Evolutionary conservation across 2,329 filamentous ascomycete species (phyloP).

Genomic region (Colletotrichum incanum): DNA sequence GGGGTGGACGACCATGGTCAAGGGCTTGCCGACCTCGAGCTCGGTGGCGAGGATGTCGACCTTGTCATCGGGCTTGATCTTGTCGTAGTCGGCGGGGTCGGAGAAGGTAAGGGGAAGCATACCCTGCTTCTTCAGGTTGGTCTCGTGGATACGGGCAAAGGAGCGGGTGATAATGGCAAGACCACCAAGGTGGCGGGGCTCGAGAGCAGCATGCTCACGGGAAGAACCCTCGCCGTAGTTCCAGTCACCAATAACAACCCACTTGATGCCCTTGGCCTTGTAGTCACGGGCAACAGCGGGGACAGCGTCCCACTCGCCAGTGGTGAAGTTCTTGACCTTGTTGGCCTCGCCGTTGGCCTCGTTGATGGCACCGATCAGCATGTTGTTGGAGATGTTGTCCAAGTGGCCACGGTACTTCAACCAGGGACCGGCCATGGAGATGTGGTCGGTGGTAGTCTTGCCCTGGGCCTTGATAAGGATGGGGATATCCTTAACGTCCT

Average conservation of each 20-base stretch:
- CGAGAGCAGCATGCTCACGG: conserved; percentile 97
- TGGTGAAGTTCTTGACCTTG: conserved; percentile 94
- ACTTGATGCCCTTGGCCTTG: conserved; percentile 96
- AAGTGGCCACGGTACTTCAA: conserved; percentile 99
- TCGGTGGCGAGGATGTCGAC: conserved; percentile 91
- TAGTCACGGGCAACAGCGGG: conserved; percentile 97
- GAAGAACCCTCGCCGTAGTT: conserved; percentile 99
- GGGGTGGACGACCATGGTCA: conserved; percentile 93
- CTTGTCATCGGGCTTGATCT: conserved; percentile 93
- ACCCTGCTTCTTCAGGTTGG: conserved; percentile 99
- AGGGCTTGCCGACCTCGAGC: conserved; percentile 91
- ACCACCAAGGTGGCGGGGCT: conserved; percentile 97
- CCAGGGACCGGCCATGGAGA: conserved; percentile 96
- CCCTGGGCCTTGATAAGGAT: conserved; percentile 97
- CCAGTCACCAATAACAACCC: conserved; percentile 99
- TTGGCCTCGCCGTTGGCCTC: conserved; percentile 96
- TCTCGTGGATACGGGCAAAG: conserved; percentile 99
- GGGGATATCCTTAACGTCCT: conserved; percentile 86
- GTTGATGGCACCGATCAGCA: conserved; percentile 86
- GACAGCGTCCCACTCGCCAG: conserved; percentile 87
- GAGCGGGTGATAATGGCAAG: conserved; percentile 95
- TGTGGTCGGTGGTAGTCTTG: conserved; percentile 98
- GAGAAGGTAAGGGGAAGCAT: conserved; percentile 98
- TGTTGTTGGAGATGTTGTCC: conserved; percentile 99
- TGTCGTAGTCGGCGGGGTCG: conserved; percentile 97